phyloP scores from a whole-genome alignment of 805 yeast species.

The Saccharomycopsis sp. region DNA sequence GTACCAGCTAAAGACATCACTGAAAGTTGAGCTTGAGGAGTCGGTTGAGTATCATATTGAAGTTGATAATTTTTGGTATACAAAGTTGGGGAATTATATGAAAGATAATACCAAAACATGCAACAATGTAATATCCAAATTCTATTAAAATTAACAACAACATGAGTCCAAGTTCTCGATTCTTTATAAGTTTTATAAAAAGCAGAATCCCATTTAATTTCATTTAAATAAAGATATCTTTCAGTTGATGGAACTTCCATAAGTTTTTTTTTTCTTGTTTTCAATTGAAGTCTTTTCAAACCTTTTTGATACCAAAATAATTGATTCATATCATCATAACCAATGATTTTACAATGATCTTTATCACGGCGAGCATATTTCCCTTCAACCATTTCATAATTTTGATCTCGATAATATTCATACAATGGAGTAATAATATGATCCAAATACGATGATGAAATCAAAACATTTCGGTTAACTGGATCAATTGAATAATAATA shows the following conservation, averaged over 20 bases:
- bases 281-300: constrained; percentile 46
- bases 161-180: constrained; percentile 70
- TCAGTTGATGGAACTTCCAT: constrained; percentile 49
- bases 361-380: constrained; percentile 41
- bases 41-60: constrained; percentile 51
- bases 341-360: constrained; percentile 66
- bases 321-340: constrained; percentile 88
- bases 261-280: constrained; percentile 37
- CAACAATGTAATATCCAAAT: constrained; percentile 74
- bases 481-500: constrained; percentile 44
- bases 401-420: constrained; percentile 48
- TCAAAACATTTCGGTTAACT: constrained; percentile 28
- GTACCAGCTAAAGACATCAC: constrained; percentile 65
- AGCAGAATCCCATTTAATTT: constrained; percentile 58
- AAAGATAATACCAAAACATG: constrained; percentile 70
- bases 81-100: constrained; percentile 60
- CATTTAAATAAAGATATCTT: constrained; percentile 47
- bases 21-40: constrained; percentile 45
- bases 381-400: constrained; percentile 39
- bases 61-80: constrained; percentile 55
- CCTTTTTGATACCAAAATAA: constrained; percentile 78
- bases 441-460: constrained; percentile 44
- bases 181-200: constrained; percentile 73
- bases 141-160: constrained; percentile 64
- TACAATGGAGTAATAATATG: constrained; percentile 72